Evolutionary conservation across 2,329 filamentous ascomycete species (phyloP).

Genomic region (Penicillium expansum): DNA sequence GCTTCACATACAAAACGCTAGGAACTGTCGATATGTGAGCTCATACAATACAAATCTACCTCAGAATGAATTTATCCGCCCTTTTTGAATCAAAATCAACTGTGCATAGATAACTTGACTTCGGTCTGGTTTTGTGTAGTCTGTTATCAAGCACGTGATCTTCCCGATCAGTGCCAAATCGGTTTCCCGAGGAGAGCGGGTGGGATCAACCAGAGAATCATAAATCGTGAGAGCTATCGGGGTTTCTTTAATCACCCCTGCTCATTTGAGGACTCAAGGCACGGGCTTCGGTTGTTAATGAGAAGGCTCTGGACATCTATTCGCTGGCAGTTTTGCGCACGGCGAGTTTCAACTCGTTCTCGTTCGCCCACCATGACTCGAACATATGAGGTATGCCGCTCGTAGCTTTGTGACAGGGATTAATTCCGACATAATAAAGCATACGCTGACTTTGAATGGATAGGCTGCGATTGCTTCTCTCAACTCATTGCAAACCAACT

Average conservation of each 20-base stretch:
- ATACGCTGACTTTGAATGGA: conserved; percentile 13
- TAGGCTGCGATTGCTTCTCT: conserved; percentile 71
- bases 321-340: conserved; percentile 17
- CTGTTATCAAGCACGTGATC: conserved; percentile 18
- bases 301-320: conserved; percentile 24
- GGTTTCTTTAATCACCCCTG: conserved; percentile 19
- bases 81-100: background rate
- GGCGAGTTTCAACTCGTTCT: conserved; percentile 32
- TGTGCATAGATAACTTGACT: background rate
- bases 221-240: conserved; percentile 15
- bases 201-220: conserved; percentile 13
- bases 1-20: no score
- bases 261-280: conserved; percentile 14
- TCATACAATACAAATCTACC: no score
- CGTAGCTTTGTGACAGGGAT: background rate
- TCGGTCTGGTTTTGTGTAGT: background rate
- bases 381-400: conserved; percentile 37
- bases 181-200: conserved; percentile 26
- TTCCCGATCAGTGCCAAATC: conserved; percentile 12
- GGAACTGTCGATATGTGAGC: no score
- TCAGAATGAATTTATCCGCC: no score
- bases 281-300: conserved; percentile 28
- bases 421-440: background rate
- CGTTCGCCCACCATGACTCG: conserved; percentile 37
- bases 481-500: conserved; percentile 76